Percentiles rank a stretch among this genome's conserved stretches.
Evolutionary conservation across 1,284 basidiomycete genomes (phyloP).

Genomic region (Fomitopsis betulina): DNA sequence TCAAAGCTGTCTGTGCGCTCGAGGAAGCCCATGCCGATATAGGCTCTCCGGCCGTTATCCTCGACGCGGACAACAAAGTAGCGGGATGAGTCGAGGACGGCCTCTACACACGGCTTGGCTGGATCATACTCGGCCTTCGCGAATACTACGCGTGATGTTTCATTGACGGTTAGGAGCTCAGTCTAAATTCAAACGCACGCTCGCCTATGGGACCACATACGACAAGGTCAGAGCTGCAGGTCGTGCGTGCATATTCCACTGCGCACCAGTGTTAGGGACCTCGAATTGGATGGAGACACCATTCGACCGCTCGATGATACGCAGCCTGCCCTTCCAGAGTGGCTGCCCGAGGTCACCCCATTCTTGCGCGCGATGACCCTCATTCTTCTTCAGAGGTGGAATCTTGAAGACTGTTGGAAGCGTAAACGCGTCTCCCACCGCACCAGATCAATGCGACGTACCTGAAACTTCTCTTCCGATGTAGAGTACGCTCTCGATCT

Average conservation of each 20-base stretch:
- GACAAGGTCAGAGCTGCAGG: neutral
- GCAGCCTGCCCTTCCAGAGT: constrained; percentile 87
- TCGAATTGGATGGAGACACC: constrained; percentile 67
- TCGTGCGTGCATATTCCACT: neutral
- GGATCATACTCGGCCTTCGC: constrained; percentile 89
- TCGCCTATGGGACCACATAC: constrained; percentile 14
- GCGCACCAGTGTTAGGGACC: constrained; percentile 68
- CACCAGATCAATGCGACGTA: constrained; percentile 21
- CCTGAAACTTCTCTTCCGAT: constrained; percentile 84
- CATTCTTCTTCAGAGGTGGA: constrained; percentile 77
- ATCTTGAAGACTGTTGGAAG: constrained; percentile 67
- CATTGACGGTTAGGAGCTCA: neutral
- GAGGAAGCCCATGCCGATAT: constrained; percentile 91
- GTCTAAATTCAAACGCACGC: constrained; percentile 10
- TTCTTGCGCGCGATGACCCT: constrained; percentile 81
- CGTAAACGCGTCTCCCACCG: constrained; percentile 5
- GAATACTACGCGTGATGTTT: constrained; percentile 56
- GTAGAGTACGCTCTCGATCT: constrained; percentile 82
- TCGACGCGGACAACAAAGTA: constrained; percentile 95
- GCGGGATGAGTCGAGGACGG: constrained; percentile 92
- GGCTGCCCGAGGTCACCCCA: constrained; percentile 82
- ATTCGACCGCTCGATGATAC: constrained; percentile 72
- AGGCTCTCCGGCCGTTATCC: constrained; percentile 82
- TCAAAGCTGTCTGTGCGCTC: constrained; percentile 93
- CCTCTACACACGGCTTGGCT: constrained; percentile 82